phyloP scores from a whole-genome alignment of 345 rosid species.

The Syzygium grande region DNA sequence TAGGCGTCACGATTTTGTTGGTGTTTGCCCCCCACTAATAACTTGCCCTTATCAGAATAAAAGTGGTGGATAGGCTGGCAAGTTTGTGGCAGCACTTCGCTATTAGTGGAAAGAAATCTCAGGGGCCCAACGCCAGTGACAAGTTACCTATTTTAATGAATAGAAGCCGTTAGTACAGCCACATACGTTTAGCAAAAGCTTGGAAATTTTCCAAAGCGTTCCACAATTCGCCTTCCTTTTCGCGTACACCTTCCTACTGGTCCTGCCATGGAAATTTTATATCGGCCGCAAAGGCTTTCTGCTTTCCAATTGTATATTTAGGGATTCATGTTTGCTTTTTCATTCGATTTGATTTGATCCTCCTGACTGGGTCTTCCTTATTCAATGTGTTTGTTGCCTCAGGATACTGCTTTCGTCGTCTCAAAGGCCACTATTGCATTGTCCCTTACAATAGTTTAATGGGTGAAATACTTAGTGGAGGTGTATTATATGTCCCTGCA shows the following conservation, averaged over 20 bases:
- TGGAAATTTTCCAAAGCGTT: neutral
- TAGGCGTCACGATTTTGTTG: neutral
- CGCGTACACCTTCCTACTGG: neutral
- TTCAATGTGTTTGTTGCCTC: neutral
- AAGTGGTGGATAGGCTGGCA: constrained; percentile 20
- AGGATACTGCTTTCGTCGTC: neutral
- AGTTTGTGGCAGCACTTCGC: constrained; percentile 12
- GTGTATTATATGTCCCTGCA: neutral
- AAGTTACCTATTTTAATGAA: neutral
- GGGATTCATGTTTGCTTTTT: neutral
- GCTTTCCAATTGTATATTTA: neutral
- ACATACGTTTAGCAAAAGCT: neutral
- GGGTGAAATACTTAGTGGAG: neutral
- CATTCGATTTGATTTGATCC: neutral
- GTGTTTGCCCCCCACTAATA: constrained; percentile 17
- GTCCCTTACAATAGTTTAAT: neutral
- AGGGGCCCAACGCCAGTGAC: neutral
- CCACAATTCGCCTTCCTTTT: neutral
- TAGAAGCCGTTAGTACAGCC: neutral
- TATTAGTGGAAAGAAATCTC: constrained; percentile 27
- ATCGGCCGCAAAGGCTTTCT: neutral
- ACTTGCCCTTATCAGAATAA: constrained; percentile 6
- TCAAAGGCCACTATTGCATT: neutral
- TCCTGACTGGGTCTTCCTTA: neutral
- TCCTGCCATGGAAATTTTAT: neutral